A percentile compares a stretch with the other conserved stretches of the same genome.
Evolutionary conservation across 352 stramenopile genomes (phyloP).

Genomic region (Discostella stelligera): DNA sequence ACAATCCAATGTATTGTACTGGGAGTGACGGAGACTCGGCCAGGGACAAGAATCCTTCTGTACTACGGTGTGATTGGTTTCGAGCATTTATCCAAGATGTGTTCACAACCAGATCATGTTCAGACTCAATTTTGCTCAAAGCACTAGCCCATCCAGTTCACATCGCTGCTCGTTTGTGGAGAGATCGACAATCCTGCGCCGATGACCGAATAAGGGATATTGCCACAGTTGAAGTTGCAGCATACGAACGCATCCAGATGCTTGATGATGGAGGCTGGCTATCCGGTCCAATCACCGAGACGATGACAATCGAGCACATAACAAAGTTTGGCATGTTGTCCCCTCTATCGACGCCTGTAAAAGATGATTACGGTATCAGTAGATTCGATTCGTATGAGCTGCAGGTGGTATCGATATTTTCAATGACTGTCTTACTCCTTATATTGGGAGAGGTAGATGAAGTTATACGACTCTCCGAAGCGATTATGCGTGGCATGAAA

Average conservation of each 20-base stretch:
- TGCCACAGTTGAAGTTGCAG: slow-evolving; percentile 50
- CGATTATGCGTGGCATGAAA: slow-evolving; percentile 7
- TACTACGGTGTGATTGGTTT: slow-evolving; percentile 34
- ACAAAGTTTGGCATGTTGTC: slow-evolving; percentile 12
- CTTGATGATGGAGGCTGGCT: slow-evolving; percentile 34
- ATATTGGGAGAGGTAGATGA: slow-evolving; percentile 36
- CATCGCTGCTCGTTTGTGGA: slow-evolving; percentile 45
- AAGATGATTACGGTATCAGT: not conserved
- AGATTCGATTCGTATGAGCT: not conserved
- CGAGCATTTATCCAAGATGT: slow-evolving; percentile 24
- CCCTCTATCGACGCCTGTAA: not conserved
- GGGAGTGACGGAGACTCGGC: not conserved
- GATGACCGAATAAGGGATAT: slow-evolving; percentile 64
- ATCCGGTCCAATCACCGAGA: slow-evolving; percentile 13
- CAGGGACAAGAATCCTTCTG: not conserved
- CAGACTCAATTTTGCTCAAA: slow-evolving; percentile 16
- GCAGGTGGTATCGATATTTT: slow-evolving; percentile 18
- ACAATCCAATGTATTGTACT: slow-evolving; percentile 8
- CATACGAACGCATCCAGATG: slow-evolving; percentile 50
- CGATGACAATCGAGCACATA: slow-evolving; percentile 12
- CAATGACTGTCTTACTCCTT: slow-evolving; percentile 27
- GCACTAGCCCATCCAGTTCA: slow-evolving; percentile 36
- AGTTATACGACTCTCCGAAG: slow-evolving; percentile 29
- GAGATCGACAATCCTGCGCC: slow-evolving; percentile 21
- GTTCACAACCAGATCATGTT: slow-evolving; percentile 5